These are phyloP conservation scores for Lithohypha guttulata DNA, from an alignment of 2,329 filamentous ascomycete genomes.

Conservation along the genomic window DNA sequence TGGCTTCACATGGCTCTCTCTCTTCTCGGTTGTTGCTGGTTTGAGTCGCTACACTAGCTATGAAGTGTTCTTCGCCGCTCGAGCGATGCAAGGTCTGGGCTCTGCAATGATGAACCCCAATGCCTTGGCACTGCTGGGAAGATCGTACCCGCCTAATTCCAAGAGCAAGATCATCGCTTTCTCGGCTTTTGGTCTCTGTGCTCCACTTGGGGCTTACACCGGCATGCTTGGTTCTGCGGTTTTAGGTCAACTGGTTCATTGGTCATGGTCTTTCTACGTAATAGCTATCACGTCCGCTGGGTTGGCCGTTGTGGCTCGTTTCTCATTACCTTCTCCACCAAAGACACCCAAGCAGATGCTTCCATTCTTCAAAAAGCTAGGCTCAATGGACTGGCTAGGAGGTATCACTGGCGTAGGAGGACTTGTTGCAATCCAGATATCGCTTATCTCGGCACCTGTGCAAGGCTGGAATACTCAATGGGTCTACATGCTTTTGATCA, in stretches of 20 bases:
- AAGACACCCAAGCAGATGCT: conserved; percentile 18
- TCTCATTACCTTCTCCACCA: conserved; percentile 28
- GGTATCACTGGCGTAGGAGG: conserved; percentile 37
- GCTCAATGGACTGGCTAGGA: conserved; percentile 27
- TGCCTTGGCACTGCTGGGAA: conserved; percentile 48
- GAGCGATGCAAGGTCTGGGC: conserved; percentile 38
- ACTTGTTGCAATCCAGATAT: conserved; percentile 51
- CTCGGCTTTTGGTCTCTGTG: conserved; percentile 33
- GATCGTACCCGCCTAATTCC: conserved; percentile 41
- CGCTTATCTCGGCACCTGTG: conserved; percentile 50
- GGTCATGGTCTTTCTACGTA: conserved; percentile 38
- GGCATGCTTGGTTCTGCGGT: conserved; percentile 23
- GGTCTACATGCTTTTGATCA: conserved; percentile 38
- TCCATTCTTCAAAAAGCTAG: conserved; percentile 23
- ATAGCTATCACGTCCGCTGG: conserved; percentile 28
- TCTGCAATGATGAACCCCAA: conserved; percentile 52
- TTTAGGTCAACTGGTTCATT: conserved; percentile 28
- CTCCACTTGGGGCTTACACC: conserved; percentile 32
- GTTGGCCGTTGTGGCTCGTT: conserved; percentile 25
- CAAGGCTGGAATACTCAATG: conserved; percentile 45
- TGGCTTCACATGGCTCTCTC: conserved; percentile 30
- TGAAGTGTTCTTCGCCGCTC: conserved; percentile 29
- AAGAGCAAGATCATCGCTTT: conserved; percentile 48
- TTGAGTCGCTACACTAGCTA: conserved; percentile 28
- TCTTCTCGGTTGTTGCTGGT: conserved; percentile 33